Evolutionary conservation across 2,329 filamentous ascomycete species (phyloP), one percentile per base, ranked within the genome.

Genomic region (Penicillium sp.): DNA sequence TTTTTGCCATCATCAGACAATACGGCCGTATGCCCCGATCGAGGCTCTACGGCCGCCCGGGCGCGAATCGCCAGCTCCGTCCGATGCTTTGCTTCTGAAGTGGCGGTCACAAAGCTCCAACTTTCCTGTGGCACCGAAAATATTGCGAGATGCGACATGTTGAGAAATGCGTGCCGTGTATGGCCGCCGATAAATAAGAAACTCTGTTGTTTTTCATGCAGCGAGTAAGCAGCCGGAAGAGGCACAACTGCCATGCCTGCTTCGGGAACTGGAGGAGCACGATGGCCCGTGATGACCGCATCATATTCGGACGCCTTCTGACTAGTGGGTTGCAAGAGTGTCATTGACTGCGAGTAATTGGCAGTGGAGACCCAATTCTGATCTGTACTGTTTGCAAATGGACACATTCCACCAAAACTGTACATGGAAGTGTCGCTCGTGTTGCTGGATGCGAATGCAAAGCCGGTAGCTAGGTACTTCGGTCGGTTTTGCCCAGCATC

Each of bases 361-460:
- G 84, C 86, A 7, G 72, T 62, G 2, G 75, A 74, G 44, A 85
- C 77, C 82, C 86, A 88, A 18, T 71, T 70, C 5, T 66, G 55
- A 12, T 64, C 57, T 13, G 68, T 62, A n/a, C 61, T 57, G 6
- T 61, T 62, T 2, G 55, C 51, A 16, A 58, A 64, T 3, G 83
- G 82, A 55, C 90, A 96, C 87, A 95, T 94, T 50, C 90, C 90
- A 23, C 88, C 90, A 62, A 94, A 95, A 5, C 82, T 68, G 57
- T 88, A 94, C 29, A 64, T 47, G 26, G 57, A 48, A 37, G 44
- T 50, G 74, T 77, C 25, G 71, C 71, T 31, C 77, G 67, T 23
- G 71, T 75, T 20, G 72, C 73, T 13, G 8, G 54, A 37, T 10
- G 85, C 82, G 59, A 88, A 94, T 15, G 80, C 72, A 35, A 92